A percentile compares a stretch with the other conserved stretches of the same genome.
These are phyloP conservation scores for Lichtheimia ornata DNA, from an alignment of 371 early-diverging fungal genomes.

Conservation along the genomic window DNA sequence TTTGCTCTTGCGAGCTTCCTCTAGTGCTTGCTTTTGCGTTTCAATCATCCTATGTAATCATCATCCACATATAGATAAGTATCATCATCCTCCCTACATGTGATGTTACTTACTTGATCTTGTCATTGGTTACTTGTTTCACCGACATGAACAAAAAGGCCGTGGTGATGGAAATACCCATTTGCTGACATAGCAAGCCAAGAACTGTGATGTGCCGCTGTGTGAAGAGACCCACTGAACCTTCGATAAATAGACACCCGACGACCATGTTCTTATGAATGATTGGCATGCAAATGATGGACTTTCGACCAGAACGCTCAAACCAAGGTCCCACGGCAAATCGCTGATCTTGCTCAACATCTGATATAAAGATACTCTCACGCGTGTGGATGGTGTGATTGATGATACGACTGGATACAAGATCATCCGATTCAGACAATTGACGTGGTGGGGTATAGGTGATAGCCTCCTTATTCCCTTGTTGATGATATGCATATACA, in stretches of 20 bases:
- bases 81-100: too few species aligned
- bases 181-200: conserved; percentile 57
- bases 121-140: conserved; percentile 43
- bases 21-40: conserved; percentile 46
- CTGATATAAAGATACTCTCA: conserved; percentile 43
- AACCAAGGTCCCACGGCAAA: conserved; percentile 51
- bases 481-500: conserved; percentile 42
- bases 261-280: conserved; percentile 50
- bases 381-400: conserved; percentile 43
- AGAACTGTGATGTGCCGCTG: conserved; percentile 57
- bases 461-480: conserved; percentile 22
- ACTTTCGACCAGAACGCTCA: conserved; percentile 42
- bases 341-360: conserved; percentile 41
- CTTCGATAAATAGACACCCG: conserved; percentile 59
- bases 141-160: conserved; percentile 54
- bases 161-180: conserved; percentile 63
- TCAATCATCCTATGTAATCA: conserved; percentile 39
- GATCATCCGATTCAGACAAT: conserved; percentile 31
- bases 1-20: conserved; percentile 44
- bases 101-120: conserved; percentile 11
- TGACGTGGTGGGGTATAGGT: conserved; percentile 45
- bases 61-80: too few species aligned
- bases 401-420: conserved; percentile 42
- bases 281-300: conserved; percentile 60
- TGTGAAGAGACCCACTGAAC: conserved; percentile 55